Conservation (phyloP, 192 early-diverging fungal species). For the Coemansia sp. region DNA sequence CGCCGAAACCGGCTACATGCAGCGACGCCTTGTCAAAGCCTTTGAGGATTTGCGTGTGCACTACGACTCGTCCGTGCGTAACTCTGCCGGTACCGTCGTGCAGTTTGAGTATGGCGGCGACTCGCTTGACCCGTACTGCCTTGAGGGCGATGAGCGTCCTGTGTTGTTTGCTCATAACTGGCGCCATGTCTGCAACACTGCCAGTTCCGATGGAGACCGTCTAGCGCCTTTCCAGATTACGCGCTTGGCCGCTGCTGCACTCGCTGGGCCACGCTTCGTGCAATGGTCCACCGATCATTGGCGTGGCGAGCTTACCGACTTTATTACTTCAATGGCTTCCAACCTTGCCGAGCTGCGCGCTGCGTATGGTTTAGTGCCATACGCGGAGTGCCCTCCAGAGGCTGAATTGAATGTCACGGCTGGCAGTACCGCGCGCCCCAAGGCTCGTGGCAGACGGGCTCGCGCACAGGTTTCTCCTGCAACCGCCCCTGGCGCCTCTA, state of each 20-base stretch:
- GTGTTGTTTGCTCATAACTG: slow-evolving; percentile 87
- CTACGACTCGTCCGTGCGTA: slow-evolving; percentile 94
- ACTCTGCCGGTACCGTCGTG: slow-evolving; percentile 85
- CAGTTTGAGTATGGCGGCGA: slow-evolving; percentile 98
- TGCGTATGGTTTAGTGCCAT: slow-evolving; percentile 34
- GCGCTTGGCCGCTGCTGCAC: slow-evolving; percentile 53
- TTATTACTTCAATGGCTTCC: slow-evolving; percentile 58
- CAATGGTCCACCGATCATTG: slow-evolving; percentile 52
- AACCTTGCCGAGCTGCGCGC: slow-evolving; percentile 59
- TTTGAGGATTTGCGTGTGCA: slow-evolving; percentile 94
- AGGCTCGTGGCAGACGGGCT: slow-evolving; percentile 4
- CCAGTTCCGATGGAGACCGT: slow-evolving; percentile 13
- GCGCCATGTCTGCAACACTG: slow-evolving; percentile 56
- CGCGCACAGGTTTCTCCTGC: slow-evolving; percentile 14
- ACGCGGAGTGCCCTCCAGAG: slow-evolving; percentile 17
- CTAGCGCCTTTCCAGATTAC: slow-evolving; percentile 50
- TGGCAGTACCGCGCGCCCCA: slow-evolving; percentile 24
- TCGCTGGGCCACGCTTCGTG: slow-evolving; percentile 50
- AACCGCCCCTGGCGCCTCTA: neutral
- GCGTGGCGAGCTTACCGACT: slow-evolving; percentile 60
- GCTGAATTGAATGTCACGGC: slow-evolving; percentile 15
- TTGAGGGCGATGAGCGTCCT: slow-evolving; percentile 88
- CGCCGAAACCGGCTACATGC: slow-evolving; percentile 99
- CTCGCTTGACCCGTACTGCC: slow-evolving; percentile 87
- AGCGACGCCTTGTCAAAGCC: slow-evolving; percentile 94